Base-by-base conservation (phyloP, 352 stramenopile genomes). In the Plasmopara muralis region DNA sequence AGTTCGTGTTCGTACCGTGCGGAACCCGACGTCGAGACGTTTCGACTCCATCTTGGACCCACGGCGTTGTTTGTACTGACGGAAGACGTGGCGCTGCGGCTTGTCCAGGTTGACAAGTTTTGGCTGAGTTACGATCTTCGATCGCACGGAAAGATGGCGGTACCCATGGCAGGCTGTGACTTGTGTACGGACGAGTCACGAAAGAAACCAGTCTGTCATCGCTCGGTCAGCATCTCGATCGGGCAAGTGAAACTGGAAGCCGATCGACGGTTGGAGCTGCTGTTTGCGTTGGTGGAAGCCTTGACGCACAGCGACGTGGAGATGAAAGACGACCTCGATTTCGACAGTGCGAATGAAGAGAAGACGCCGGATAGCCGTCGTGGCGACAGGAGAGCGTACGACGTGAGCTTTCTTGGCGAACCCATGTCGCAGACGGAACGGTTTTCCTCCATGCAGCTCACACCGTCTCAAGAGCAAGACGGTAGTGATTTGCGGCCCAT, bases 211-310 rank as follows among this genome's bases (percentile, higher is more conserved):
- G 60, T 76, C 5, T 85, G 69, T 14, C 78, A 93, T 64, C 79
- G 83, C 13, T 78, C 71, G 9, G 49, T 93, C 9, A 63, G 59
- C 14, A 68, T 90, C 44, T 77, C 61, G 0, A 80, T 93, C 41
- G 84, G 83, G 6, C 82, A 93, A 66, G 75, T 95, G 13, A 95
- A 95, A 42, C 53, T 95, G 8, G 84, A 95, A 51, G 84, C 84
- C 7, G 84, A 95, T 57, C 72, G 84, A 42, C 64, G 84, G 12
- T 63, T 95, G 25, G 77, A 89, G 55, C 54, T 95, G 18, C 63
- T 95, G 20, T 95, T 90, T 41, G 83, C 84, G 6, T 37, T 95
- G 8, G 55, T 93, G 14, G 84, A 93, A 52, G 81, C 83, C 2
- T 39, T 95, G 2, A 77, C 84, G 4, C 62, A 62, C 9, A 72